Evolutionary conservation across 768 basidiomycete species (phyloP).

Genomic region (Serendipita sp.): DNA sequence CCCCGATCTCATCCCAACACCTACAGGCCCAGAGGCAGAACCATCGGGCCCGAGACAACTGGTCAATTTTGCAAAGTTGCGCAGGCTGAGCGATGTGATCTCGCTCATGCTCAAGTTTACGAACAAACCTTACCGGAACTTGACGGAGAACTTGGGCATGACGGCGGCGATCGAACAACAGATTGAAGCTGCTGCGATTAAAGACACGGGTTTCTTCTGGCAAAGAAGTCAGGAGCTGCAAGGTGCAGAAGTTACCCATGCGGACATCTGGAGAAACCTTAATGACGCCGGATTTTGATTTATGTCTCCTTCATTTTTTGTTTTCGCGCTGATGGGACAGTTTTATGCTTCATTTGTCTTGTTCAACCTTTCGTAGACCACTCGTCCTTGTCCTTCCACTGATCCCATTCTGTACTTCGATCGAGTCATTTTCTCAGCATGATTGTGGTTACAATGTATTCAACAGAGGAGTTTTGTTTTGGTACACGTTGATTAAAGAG

Average conservation of each 20-base stretch:
- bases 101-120: constrained; percentile 32
- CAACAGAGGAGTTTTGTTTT: too few species aligned
- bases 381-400: not conserved
- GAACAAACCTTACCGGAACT: constrained; percentile 26
- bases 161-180: constrained; percentile 30
- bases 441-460: not conserved
- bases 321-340: not conserved
- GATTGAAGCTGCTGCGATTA: constrained; percentile 25
- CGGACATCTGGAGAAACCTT: constrained; percentile 50
- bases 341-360: not conserved
- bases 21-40: not conserved
- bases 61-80: constrained; percentile 40
- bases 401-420: not conserved
- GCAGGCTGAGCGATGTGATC: constrained; percentile 40
- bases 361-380: not conserved
- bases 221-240: constrained; percentile 43
- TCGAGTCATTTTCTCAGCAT: not conserved
- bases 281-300: constrained; percentile 50
- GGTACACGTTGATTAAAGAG: too few species aligned
- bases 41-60: constrained; percentile 7
- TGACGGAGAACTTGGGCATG: constrained; percentile 19
- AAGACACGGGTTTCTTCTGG: constrained; percentile 41
- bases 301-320: not conserved
- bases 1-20: constrained; percentile 21
- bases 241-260: constrained; percentile 40